Percentiles rank a stretch among this genome's conserved stretches.
Evolutionary conservation across 1,139 yeast species (phyloP).

Genomic region (Wickerhamomyces sp.): DNA sequence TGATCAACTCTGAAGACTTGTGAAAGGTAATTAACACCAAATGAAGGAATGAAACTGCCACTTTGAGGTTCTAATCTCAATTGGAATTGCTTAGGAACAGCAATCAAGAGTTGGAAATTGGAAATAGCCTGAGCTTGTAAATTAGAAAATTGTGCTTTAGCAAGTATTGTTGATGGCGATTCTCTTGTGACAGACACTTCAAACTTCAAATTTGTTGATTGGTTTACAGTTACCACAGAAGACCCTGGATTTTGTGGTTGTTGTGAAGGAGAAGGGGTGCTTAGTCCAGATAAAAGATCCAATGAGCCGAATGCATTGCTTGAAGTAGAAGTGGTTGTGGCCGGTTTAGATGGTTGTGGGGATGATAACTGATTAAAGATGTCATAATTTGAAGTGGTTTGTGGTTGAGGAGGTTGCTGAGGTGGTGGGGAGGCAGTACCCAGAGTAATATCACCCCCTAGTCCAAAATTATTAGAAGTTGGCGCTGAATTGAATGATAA

Average conservation of each 20-base stretch:
- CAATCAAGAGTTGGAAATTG: conserved; percentile 64
- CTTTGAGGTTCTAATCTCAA: conserved; percentile 70
- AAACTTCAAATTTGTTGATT: conserved; percentile 48
- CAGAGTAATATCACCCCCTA: conserved; percentile 39
- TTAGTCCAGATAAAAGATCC: conserved; percentile 19
- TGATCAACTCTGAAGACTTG: conserved; percentile 61
- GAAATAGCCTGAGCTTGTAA: conserved; percentile 41
- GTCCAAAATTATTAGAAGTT: conserved; percentile 24
- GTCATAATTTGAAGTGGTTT: conserved; percentile 27
- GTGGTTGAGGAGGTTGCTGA: conserved; percentile 12
- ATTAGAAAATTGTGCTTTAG: conserved; percentile 47
- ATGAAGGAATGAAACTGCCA: conserved; percentile 48
- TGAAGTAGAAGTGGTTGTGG: background rate
- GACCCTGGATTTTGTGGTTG: conserved; percentile 18
- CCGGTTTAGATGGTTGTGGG: conserved; percentile 11
- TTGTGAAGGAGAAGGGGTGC: conserved; percentile 11
- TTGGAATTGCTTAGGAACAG: conserved; percentile 74
- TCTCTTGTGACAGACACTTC: conserved; percentile 42
- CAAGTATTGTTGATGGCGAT: conserved; percentile 35
- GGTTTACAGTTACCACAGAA: conserved; percentile 30
- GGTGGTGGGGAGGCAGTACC: conserved; percentile 29
- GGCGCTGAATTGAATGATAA: conserved; percentile 40
- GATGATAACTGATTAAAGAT: conserved; percentile 26
- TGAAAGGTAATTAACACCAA: conserved; percentile 48
- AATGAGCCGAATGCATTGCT: conserved; percentile 3